Base-by-base conservation (phyloP, 1,284 basidiomycete species). In the Quambalaria eucalypti region DNA sequence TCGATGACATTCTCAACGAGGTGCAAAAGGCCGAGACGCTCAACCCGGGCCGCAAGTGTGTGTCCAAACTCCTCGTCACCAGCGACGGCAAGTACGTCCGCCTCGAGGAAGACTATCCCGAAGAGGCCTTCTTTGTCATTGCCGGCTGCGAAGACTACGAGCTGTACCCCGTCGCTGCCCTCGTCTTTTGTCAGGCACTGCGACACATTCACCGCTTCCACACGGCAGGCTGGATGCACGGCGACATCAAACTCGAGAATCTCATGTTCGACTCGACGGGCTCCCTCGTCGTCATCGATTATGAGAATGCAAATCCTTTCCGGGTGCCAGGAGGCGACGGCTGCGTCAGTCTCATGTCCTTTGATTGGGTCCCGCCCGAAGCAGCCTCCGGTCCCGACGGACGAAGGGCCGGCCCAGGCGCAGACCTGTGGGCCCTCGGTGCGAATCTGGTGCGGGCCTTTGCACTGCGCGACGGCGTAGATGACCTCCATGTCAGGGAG, bases 181-280 rank as follows among this genome's bases (percentile, higher is more conserved):
- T 65, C 48, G 59, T 74, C 31, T 74, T 71, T 51, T 52, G 58
- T 0, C 61, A 70, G 33, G 64, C 71, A 1, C 60, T 74, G n/a
- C 51, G 60, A 0, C 60, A 60, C 1, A 54, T 74, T 4, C 51
- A 64, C 8, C 54, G 64, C 33, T 68, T 74, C 55, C 71, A 74
- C 38, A 60, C 60, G 9, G 60, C 64, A 7, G 69, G 69, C 28
- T 74, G 71, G 71, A 62, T 72, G 63, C 71, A 74, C 47, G 71
- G 71, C 30, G 71, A 74, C 48, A 64, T 74, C 56, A 74, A 74
- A 55, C 55, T 74, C 31, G 71, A 74, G 29, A 74, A 74, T 48
- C 55, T 74, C 23, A 74, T 74, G 71, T 73, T 74, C 53, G 64
- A 68, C 54, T 54, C 61, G 53, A 54, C 57, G 8, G 69, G 62